Evolutionary conservation across 208 protist species (phyloP).

Genomic region (Acanthamoeba comandoni): DNA sequence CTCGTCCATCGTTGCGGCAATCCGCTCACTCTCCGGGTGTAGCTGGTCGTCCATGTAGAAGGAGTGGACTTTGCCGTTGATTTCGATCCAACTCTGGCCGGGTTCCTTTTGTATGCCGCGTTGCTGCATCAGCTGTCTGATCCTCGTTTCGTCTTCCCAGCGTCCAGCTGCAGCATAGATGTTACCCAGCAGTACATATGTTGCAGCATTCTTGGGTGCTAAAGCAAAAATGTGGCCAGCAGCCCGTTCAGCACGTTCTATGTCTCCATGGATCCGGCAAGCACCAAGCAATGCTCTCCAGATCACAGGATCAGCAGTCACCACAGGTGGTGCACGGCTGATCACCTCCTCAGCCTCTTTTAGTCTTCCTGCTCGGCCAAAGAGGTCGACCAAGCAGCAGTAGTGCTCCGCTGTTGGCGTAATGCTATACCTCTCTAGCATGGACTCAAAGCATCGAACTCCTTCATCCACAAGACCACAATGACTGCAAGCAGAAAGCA

Average conservation of each 20-base stretch:
- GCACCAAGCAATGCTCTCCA: conserved; percentile 31
- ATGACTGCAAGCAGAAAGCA: conserved; percentile 72
- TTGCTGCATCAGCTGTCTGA: conserved; percentile 24
- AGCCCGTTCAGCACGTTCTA: neutral
- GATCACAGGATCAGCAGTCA: neutral
- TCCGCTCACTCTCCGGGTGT: conserved; percentile 10
- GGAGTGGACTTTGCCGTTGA: conserved; percentile 34
- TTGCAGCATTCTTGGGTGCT: neutral
- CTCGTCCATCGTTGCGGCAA: neutral
- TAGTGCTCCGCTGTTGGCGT: neutral
- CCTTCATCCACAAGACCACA: conserved; percentile 73
- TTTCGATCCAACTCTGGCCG: conserved; percentile 41
- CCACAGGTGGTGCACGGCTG: neutral
- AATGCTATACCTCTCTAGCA: neutral
- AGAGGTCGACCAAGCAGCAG: conserved; percentile 46
- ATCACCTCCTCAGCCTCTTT: conserved; percentile 58
- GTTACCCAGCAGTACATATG: conserved; percentile 26
- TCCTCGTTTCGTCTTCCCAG: neutral
- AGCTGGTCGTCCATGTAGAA: conserved; percentile 27
- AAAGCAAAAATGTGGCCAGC: conserved; percentile 3
- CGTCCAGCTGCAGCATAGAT: conserved; percentile 10
- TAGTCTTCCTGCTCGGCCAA: conserved; percentile 13
- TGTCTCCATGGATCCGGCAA: neutral
- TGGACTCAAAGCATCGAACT: neutral
- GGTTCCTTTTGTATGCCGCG: conserved; percentile 28